phyloP scores from a whole-genome alignment of 1,284 basidiomycete genomes.

The Xanthoconium separans region DNA sequence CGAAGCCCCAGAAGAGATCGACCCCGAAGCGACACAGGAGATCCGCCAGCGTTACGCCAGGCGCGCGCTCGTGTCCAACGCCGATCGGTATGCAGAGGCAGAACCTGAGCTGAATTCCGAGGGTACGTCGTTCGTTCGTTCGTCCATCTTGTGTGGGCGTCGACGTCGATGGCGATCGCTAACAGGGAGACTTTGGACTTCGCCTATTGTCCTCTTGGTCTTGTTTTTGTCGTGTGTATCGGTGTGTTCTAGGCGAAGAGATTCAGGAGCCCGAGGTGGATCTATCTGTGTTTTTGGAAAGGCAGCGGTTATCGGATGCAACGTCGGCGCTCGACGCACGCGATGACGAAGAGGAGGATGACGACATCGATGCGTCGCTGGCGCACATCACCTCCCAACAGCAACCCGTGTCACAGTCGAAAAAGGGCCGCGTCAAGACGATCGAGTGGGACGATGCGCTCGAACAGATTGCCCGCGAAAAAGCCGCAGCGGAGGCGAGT shows the following conservation, averaged over 20 bases:
- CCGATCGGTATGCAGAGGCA: conserved; percentile 67
- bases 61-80: conserved; percentile 63
- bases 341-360: conserved; percentile 42
- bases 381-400: conserved; percentile 45
- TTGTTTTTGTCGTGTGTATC: too few species aligned
- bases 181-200: background rate
- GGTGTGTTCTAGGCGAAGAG: conserved; percentile 51
- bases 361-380: conserved; percentile 62
- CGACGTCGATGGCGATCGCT: too few species aligned
- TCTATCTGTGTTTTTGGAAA: conserved; percentile 61
- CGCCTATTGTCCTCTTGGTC: too few species aligned
- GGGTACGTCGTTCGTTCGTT: conserved; percentile 36
- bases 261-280: conserved; percentile 72
- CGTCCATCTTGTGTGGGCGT: too few species aligned
- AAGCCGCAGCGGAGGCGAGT: conserved; percentile 67
- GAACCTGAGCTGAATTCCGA: conserved; percentile 65
- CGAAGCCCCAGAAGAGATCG: conserved; percentile 41
- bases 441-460: conserved; percentile 68
- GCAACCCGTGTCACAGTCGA: conserved; percentile 28
- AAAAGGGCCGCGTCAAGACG: conserved; percentile 62
- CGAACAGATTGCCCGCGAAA: conserved; percentile 64
- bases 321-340: conserved; percentile 6
- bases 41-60: conserved; percentile 48
- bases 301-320: conserved; percentile 50
- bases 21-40: conserved; percentile 51